A percentile compares a stretch with the other conserved stretches of the same genome.
Conservation (phyloP, 164 flowering plant species). For the Vitis rupestris region DNA sequence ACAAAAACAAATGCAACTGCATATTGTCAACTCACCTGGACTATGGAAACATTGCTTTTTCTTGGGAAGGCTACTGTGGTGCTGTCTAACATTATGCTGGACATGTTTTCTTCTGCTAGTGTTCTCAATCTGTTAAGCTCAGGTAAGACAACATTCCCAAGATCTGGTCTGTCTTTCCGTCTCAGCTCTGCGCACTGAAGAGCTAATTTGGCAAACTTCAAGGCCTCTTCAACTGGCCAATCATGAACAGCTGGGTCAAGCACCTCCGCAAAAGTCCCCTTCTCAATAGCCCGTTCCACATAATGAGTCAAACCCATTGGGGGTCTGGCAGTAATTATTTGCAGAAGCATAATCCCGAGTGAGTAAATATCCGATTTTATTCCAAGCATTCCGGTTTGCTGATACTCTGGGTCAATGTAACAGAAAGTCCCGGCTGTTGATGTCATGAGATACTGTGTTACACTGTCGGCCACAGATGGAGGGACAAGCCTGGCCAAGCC, state of each 20-base stretch:
- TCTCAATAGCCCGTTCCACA: constrained; percentile 53
- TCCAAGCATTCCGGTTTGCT: constrained; percentile 79
- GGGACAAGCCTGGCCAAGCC: constrained; percentile 77
- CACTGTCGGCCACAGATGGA: constrained; percentile 45
- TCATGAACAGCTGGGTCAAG: constrained; percentile 57
- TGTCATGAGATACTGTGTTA: constrained; percentile 73
- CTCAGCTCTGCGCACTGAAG: constrained; percentile 61
- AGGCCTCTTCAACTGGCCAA: constrained; percentile 65
- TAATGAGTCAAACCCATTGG: constrained; percentile 75
- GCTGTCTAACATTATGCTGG: constrained; percentile 1
- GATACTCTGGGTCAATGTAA: constrained; percentile 80
- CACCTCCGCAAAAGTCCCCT: constrained; percentile 51
- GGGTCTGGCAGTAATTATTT: constrained; percentile 58
- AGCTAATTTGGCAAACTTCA: constrained; percentile 49
- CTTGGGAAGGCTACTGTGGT: constrained; percentile 13
- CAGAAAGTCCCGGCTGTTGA: constrained; percentile 82
- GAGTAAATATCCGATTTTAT: constrained; percentile 69
- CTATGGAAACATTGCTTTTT: constrained; percentile 1
- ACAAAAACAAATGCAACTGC: background rate
- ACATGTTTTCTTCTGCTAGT: constrained; percentile 53
- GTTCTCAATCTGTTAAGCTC: constrained; percentile 51
- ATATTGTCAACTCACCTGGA: constrained; percentile 16
- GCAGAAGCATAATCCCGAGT: constrained; percentile 68
- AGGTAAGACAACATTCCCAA: constrained; percentile 47
- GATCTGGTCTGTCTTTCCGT: constrained; percentile 68